Evolutionary conservation across 345 rosid genomes (phyloP).

Genomic region (Moricandia arvensis): DNA sequence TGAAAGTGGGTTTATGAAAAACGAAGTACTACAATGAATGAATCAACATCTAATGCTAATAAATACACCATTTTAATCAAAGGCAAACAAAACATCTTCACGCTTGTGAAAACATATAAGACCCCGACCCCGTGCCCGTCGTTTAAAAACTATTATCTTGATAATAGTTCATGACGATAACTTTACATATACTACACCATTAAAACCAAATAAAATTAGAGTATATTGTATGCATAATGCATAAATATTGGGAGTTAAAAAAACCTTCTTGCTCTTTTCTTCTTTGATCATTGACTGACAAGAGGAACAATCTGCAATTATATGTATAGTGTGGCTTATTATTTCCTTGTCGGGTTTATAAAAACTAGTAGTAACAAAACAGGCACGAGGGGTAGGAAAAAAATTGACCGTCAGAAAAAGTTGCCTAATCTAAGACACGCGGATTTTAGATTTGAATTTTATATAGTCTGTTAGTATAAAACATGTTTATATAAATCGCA

Average conservation of each 20-base stretch:
- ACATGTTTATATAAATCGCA: background rate
- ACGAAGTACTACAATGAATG: background rate
- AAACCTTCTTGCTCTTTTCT: background rate
- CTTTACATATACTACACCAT: background rate
- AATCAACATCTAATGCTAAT: background rate
- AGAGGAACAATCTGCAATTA: constrained; percentile 8
- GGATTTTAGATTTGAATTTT: constrained; percentile 19
- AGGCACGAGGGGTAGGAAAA: background rate
- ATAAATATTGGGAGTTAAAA: background rate
- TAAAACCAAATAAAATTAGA: background rate
- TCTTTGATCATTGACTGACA: background rate
- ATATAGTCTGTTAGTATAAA: background rate
- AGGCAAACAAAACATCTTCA: background rate
- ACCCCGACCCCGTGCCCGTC: too few species aligned
- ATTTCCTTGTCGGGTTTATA: background rate
- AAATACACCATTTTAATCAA: background rate
- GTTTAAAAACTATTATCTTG: too few species aligned
- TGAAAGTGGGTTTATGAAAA: background rate
- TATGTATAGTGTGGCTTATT: too few species aligned
- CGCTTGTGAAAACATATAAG: too few species aligned
- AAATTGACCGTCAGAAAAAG: constrained; percentile 10
- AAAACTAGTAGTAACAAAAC: too few species aligned
- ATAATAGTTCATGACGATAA: background rate
- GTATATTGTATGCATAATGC: background rate
- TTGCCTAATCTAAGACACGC: background rate